Percentiles rank a stretch among this genome's conserved stretches.
These are phyloP conservation scores for Cercospora sojina DNA, from an alignment of 2,329 filamentous ascomycete species.

Conservation along the genomic window DNA sequence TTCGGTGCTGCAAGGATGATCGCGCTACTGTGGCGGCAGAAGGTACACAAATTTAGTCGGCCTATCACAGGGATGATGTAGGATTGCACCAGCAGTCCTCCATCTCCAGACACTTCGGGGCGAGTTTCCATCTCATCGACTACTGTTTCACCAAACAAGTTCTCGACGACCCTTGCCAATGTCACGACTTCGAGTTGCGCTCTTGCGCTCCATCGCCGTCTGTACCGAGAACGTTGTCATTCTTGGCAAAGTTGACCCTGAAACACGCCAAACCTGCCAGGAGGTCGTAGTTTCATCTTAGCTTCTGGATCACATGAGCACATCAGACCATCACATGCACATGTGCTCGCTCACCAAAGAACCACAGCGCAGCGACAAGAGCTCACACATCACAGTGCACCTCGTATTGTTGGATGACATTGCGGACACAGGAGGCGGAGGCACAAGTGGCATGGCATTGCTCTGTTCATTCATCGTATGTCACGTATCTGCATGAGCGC, in stretches of 20 bases:
- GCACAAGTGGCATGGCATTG: not conserved
- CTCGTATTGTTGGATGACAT: not conserved
- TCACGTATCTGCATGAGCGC: conserved; percentile 14
- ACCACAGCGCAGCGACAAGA: not conserved
- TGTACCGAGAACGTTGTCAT: not conserved
- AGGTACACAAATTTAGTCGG: not conserved
- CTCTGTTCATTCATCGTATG: conserved; percentile 8
- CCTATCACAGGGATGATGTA: not conserved
- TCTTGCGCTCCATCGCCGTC: not conserved
- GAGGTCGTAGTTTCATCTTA: not conserved
- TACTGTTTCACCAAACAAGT: not conserved
- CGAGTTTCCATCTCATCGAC: not conserved
- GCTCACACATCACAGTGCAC: not conserved
- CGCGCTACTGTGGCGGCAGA: not conserved
- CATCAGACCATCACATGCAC: not conserved
- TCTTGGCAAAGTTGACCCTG: not conserved
- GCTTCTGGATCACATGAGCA: not conserved
- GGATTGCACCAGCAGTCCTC: not conserved
- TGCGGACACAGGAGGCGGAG: not conserved
- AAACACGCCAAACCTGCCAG: not conserved
- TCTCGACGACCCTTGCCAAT: not conserved
- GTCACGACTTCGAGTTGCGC: not conserved
- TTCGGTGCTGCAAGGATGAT: conserved; percentile 1
- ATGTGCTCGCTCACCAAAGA: not conserved
- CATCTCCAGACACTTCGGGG: not conserved